Base-by-base conservation (phyloP, 1,284 basidiomycete species). In the Puccinia hordei region DNA sequence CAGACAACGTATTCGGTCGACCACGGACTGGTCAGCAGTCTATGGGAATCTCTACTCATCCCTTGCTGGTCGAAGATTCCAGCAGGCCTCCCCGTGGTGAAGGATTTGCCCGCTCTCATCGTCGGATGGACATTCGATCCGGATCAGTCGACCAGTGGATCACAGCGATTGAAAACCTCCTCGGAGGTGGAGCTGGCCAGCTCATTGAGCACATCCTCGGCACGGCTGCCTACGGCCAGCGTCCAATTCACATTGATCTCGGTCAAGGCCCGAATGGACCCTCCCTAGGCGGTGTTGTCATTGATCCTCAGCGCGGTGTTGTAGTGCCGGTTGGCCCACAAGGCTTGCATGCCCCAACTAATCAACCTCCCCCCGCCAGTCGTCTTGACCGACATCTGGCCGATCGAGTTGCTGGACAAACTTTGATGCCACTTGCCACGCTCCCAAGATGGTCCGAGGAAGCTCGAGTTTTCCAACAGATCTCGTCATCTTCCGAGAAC, bases 171-270 rank as follows among this genome's bases (percentile, higher is more conserved):
- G 92, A 95, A 83, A 90, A 92, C 73, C 89, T 94, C 73, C 91
- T 95, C 75, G 93, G 92, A 0, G 91, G 90, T 19, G 91, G 92
- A 35, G 92, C 93, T 17, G 88, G 92, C 33, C 93, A 94, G 83
- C 87, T 95, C 78, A 90, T 96, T 83, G 92, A 95, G 82, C 91
- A 92, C 81, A 88, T 95, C 61, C 84, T 86, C 65, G 83, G 83
- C 73, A 90, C 68, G 35, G 72, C 63, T 51, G 72, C 68, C 5
- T 66, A 57, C 73, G 77, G 59, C 27, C 76, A 66, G 49, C 79
- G 73, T 59, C 51, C 76, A 77, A 46, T 74, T 82, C 3, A 68
- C 57, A 81, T 81, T 81, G 44, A 72, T 78, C 12, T 80, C 38
- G 27, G 55, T 30, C 53, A 80, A 75, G 63, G 74, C 61, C 72